Evolutionary conservation across 768 basidiomycete genomes (phyloP).

Genomic region (Crassisporium funariophilum): DNA sequence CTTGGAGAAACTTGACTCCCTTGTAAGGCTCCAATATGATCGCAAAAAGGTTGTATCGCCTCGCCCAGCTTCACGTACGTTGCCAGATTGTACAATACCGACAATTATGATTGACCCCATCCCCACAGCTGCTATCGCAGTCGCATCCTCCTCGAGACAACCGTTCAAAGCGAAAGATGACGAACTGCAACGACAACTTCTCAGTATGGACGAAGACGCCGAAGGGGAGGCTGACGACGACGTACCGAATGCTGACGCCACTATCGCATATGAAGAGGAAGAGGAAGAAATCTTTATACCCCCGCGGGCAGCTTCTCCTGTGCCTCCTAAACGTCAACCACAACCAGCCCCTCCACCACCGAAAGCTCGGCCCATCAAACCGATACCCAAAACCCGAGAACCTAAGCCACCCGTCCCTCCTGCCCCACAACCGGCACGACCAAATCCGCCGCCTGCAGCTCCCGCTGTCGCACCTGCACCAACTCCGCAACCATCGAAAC

Average conservation of each 20-base stretch:
- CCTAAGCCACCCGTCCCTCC: slow-evolving; percentile 34
- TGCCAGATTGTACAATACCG: slow-evolving; percentile 5
- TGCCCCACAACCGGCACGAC: slow-evolving; percentile 25
- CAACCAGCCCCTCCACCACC: slow-evolving; percentile 31
- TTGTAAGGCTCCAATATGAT: slow-evolving; percentile 55
- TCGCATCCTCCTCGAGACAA: slow-evolving; percentile 7
- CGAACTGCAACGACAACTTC: slow-evolving; percentile 3
- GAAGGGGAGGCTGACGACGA: slow-evolving; percentile 45
- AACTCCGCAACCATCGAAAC: slow-evolving; percentile 13
- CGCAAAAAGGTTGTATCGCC: slow-evolving; percentile 38
- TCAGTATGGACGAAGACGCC: slow-evolving; percentile 28
- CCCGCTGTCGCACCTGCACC: slow-evolving; percentile 12
- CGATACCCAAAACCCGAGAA: slow-evolving; percentile 24
- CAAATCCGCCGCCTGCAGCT: slow-evolving; percentile 16
- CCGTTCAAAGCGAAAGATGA: slow-evolving; percentile 14
- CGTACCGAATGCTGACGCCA: slow-evolving; percentile 13
- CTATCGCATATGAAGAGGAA: slow-evolving; percentile 31
- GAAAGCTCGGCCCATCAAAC: slow-evolving; percentile 29
- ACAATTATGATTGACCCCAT: slow-evolving; percentile 10
- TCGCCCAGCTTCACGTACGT: slow-evolving; percentile 37
- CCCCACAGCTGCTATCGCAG: slow-evolving; percentile 9
- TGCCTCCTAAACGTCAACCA: slow-evolving; percentile 35
- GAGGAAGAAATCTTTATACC: slow-evolving; percentile 32
- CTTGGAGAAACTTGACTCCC: slow-evolving; percentile 75
- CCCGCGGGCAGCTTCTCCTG: slow-evolving; percentile 27